These are phyloP conservation scores for Pseudisothecium myosuroides DNA, from an alignment of 225 moss, liverwort and hornwort species.

Conservation along the genomic window DNA sequence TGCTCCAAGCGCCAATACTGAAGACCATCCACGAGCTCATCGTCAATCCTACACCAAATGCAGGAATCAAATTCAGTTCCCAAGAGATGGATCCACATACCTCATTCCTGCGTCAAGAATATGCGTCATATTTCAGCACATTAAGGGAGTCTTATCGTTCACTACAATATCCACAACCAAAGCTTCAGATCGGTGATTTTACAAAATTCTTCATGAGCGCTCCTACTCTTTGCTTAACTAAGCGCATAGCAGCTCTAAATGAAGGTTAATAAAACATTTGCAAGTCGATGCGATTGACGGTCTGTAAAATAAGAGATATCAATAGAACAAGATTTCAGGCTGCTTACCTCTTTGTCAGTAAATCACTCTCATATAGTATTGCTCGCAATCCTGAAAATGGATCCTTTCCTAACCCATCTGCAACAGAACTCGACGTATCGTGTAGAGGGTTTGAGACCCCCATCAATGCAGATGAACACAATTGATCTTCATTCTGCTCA, in stretches of 20 bases:
- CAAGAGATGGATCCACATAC: neutral
- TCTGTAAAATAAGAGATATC: neutral
- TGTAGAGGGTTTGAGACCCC: neutral
- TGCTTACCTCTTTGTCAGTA: conserved; percentile 54
- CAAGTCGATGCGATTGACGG: neutral
- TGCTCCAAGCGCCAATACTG: conserved; percentile 88
- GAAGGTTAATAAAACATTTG: neutral
- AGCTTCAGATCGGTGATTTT: neutral
- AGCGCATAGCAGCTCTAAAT: neutral
- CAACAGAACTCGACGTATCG: neutral
- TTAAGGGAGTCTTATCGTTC: neutral
- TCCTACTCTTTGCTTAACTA: neutral
- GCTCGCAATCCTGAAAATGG: conserved; percentile 48
- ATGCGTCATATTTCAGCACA: neutral
- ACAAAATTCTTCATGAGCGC: neutral
- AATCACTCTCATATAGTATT: conserved; percentile 21
- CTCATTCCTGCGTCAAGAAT: neutral
- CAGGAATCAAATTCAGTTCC: neutral
- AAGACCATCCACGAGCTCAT: conserved; percentile 66
- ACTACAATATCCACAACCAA: neutral
- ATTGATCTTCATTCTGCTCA: conserved; percentile 71
- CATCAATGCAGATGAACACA: conserved; percentile 4
- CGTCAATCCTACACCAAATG: conserved; percentile 40
- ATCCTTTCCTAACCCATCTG: conserved; percentile 24
- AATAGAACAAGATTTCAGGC: neutral